These are phyloP conservation scores for Vaccinium corymbosum DNA, from an alignment of 148 eudicot genomes.

Conservation along the genomic window DNA sequence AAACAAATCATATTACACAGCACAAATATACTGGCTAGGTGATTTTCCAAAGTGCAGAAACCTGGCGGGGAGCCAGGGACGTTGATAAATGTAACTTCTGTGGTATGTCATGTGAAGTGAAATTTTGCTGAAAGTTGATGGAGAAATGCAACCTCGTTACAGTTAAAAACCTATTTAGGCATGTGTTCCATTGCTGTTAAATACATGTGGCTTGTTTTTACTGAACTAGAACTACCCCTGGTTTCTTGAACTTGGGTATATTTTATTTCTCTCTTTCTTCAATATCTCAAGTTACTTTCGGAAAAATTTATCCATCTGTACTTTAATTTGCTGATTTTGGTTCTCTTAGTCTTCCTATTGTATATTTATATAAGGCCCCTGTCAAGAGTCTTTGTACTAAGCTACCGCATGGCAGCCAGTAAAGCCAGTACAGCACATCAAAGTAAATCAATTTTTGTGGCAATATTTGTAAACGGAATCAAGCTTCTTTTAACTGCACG, in stretches of 20 bases:
- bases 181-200: neutral
- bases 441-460: neutral
- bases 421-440: neutral
- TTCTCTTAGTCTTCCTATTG: neutral
- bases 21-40: neutral
- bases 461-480: neutral
- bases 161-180: neutral
- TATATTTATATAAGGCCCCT: neutral
- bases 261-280: neutral
- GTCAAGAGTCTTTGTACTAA: neutral
- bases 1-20: neutral
- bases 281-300: neutral
- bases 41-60: neutral
- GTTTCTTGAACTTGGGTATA: neutral
- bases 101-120: neutral
- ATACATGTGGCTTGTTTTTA: neutral
- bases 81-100: neutral
- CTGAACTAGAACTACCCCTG: neutral
- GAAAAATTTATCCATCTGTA: neutral
- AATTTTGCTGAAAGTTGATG: neutral
- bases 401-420: neutral
- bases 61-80: neutral
- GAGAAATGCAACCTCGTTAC: neutral
- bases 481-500: neutral
- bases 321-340: neutral